phyloP scores from a whole-genome alignment of 2,329 filamentous ascomycete species.

The Fusarium foetens region DNA sequence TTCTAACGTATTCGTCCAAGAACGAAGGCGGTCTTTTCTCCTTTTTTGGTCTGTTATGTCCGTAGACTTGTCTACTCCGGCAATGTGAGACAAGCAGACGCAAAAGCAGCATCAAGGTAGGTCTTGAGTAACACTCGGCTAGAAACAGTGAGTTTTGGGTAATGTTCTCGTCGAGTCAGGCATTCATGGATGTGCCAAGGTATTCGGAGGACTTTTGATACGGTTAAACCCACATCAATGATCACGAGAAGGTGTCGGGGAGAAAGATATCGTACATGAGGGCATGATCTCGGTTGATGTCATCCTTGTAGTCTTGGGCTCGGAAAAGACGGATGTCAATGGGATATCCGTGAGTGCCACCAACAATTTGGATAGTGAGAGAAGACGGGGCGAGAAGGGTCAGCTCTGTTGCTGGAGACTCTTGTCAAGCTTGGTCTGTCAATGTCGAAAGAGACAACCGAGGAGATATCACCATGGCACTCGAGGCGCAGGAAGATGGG shows the following conservation, averaged over 20 bases:
- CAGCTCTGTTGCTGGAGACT: not conserved
- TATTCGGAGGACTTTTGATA: slow-evolving; percentile 12
- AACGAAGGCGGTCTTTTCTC: slow-evolving; percentile 6
- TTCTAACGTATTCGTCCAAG: slow-evolving; percentile 9
- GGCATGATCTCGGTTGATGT: not conserved
- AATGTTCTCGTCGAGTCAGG: not conserved
- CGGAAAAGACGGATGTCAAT: slow-evolving; percentile 10
- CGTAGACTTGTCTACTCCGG: not conserved
- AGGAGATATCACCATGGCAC: not conserved
- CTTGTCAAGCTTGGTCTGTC: not conserved
- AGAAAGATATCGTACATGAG: not conserved
- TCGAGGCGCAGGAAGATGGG: not conserved
- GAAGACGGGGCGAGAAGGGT: not conserved
- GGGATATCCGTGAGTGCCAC: not conserved
- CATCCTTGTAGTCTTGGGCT: not conserved
- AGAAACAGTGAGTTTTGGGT: not conserved
- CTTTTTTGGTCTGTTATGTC: not conserved
- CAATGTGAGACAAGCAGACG: not conserved
- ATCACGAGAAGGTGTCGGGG: slow-evolving; percentile 10
- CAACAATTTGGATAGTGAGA: too few relatives aligned
- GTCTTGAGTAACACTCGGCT: slow-evolving; percentile 8
- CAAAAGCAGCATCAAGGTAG: not conserved
- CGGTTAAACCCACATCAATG: not conserved
- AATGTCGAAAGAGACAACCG: not conserved
- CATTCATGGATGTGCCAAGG: not conserved